Evolutionary conservation across 768 basidiomycete species (phyloP).

Genomic region (Tricholoma saponaceum): DNA sequence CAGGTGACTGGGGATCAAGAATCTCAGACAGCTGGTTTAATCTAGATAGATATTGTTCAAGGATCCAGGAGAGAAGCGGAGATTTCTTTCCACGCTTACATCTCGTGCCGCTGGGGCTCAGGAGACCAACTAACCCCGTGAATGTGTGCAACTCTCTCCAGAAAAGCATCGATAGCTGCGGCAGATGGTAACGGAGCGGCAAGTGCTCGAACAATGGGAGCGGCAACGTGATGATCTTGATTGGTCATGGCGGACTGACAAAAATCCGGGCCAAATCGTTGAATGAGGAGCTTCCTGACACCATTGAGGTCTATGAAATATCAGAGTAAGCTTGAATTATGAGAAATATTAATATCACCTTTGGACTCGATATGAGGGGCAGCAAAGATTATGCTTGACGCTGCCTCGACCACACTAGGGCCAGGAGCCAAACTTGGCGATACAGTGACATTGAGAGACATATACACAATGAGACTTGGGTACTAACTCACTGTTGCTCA

Average conservation of each 20-base stretch:
- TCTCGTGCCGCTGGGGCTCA: conserved; percentile 55
- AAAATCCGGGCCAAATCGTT: conserved; percentile 57
- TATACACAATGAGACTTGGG: conserved; percentile 2
- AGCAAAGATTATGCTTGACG: conserved; percentile 63
- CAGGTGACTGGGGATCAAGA: conserved; percentile 45
- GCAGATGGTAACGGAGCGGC: conserved; percentile 53
- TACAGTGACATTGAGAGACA: conserved; percentile 2
- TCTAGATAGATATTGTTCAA: conserved; percentile 27
- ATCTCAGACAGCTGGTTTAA: conserved; percentile 56
- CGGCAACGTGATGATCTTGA: conserved; percentile 51
- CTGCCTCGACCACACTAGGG: conserved; percentile 58
- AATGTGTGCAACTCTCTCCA: conserved; percentile 48
- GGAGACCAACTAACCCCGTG: conserved; percentile 60
- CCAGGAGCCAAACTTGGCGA: conserved; percentile 37
- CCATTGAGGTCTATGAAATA: conserved; percentile 47
- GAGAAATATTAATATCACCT: conserved; percentile 35
- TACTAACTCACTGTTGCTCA: conserved; percentile 38
- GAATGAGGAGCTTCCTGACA: conserved; percentile 50
- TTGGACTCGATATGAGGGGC: conserved; percentile 51
- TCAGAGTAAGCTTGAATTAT: conserved; percentile 7
- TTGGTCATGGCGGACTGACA: conserved; percentile 46
- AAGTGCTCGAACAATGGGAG: conserved; percentile 49
- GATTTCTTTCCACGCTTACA: conserved; percentile 37
- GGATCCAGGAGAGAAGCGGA: neutral
- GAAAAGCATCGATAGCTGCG: conserved; percentile 49